Base-by-base conservation (phyloP, 2,329 filamentous ascomycete genomes). In the Orbilia oligospora region DNA sequence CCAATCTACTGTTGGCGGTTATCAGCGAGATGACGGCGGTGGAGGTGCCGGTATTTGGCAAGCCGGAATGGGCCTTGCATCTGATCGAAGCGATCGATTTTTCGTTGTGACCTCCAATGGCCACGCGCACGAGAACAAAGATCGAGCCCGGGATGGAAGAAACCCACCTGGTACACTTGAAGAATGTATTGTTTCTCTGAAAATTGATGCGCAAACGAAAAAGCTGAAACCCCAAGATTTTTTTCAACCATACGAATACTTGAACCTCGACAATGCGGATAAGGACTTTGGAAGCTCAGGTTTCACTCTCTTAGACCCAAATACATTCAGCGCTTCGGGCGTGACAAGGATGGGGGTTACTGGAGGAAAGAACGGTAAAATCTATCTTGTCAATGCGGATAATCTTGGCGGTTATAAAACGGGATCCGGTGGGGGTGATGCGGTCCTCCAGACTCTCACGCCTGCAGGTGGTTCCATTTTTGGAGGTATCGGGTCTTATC, bases 161-260 rank as follows among this genome's bases (percentile, higher is more conserved):
- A 71, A 77, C n/a, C 73, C 73, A 36, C 73, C 73, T 10, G 61
- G 67, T 12, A 77, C 73, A 2, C 51, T 77, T 4, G 73, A 77
- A 51, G 73, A 77, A 22, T 77, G 86, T 0, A 86, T 86, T 0
- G 84, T 86, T 6, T 86, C 86, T 80, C 44, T 80, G 36, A 81
- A 66, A 16, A 76, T 82, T n/a, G 80, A 80, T 48, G 56, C 55
- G 0, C 36, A 24, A 20, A 83, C 85, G 0, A 86, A 86, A 8
- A 85, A 87, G 51, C 85, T 88, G 0, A 83, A 83, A 0, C 80
- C 88, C 3, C 84, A 86, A 8, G 87, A 89, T 68, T 89, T 88
- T 81, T 89, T 89, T 76, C 87, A 88, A 84, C 88, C 88, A 0
- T 87, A 85, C 79, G 87, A 88, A 58, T 77, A 77, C 14, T 27